Base-by-base conservation (phyloP, 2,329 filamentous ascomycete genomes). In the Exophiala phaeomuriformis region DNA sequence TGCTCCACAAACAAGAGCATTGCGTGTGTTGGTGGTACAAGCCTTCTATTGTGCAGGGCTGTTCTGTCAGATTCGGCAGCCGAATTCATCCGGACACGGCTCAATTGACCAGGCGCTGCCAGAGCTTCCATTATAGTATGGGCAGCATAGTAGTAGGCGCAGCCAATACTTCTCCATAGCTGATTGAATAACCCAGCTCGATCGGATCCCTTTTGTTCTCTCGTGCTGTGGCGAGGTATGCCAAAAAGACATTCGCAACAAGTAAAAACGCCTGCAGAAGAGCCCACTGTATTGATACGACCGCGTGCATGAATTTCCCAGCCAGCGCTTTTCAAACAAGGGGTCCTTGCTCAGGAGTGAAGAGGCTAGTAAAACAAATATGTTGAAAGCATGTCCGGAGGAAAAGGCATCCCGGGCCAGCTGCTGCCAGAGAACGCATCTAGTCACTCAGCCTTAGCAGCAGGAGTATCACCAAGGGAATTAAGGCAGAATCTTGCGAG, bases 351-450 rank as follows among this genome's bases (percentile, higher is more conserved):
- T 57, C 42, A 63, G 64, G 66, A 65, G 67, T 63, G 65, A 71
- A 71, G 67, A 70, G 66, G 46, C 65, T 73, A 72, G 60, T 73
- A 73, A 73, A 70, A 73, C 71, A 57, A 47, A 27, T 41, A 10
- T 41, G 5, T 10, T 12, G 28, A 41, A 5, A 41, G 28, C 19
- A 27, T 41, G 39, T 5, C 39, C 9, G 19, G 72, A 61, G 61
- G 55, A 5, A 41, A 56, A 51, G 58, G 58, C 66, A 68, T 66
- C 61, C 56, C 56, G 61, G 64, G 58, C 64, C 66, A 19, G 60
- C 64, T 62, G 62, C 63, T 57, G 50, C 55, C 56, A 41, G 39
- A 28, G 12, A 28, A 7, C 39, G 27, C 39, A 28, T 41, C 39
- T 39, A 27, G n/a, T 5, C 39, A 5, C 39, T 27, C 9, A 10